Base-by-base conservation (phyloP, 129 eudicot species). In the Helichrysum umbraculigerum region DNA sequence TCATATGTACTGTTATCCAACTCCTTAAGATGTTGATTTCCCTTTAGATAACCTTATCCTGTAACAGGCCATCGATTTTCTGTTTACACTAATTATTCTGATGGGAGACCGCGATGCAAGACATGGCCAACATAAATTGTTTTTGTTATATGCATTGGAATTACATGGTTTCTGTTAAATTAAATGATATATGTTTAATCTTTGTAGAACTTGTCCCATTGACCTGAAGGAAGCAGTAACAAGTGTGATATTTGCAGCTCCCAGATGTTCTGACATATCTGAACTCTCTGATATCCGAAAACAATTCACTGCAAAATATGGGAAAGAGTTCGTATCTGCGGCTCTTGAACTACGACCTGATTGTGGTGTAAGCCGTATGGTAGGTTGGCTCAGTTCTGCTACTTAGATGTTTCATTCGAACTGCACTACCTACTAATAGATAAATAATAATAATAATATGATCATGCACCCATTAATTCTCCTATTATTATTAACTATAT, bases 161-260 rank as follows among this genome's bases (percentile, higher is more conserved):
- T 28, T 5, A 61, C 25, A 61, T 30, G 7, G 28, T 21, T 9
- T 61, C 28, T 61, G 19, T 61, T 61, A 5, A n/a, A 65, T 6
- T 32, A 34, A 32, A 4, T 20, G 4, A 60, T 61, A 52, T 34
- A 4, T n/a, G 39, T 51, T 20, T 25, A 58, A 28, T 28, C 41
- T 75, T 28, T 58, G 68, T 67, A 93, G 98, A 86, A 85, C 74
- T 59, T 93, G 98, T 70, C 98, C 98, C 57, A 76, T 91, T 79
- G 98, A 93, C 70, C 62, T 93, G 79, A 93, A 93, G 77, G 98
- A 93, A 88, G 97, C 97, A 68, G 68, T 93, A 29, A 70, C 98
- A 33, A 93, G 98, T 78, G 81, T 90, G 52, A 76, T 91, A 76
- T 93, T 93, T 85, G 98, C 98, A 14, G 87, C 98, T 67, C 98